These are phyloP conservation scores for Leucocoprinus leucothites DNA, from an alignment of 768 basidiomycete species.

Conservation along the genomic window DNA sequence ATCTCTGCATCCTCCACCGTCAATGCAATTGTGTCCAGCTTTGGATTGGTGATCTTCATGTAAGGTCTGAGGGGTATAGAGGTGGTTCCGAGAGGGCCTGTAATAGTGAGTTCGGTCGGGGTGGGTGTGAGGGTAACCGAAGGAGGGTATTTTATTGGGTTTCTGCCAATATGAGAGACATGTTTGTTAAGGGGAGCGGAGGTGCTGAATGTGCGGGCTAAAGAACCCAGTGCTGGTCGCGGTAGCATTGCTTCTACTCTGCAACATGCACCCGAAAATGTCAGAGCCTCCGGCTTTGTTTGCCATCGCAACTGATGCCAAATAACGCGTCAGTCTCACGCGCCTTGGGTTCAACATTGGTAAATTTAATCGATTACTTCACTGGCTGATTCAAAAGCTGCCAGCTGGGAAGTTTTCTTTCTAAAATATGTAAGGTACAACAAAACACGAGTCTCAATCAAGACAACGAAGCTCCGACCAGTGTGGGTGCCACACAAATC, in stretches of 20 bases:
- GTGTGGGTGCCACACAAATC: slow-evolving; percentile 72
- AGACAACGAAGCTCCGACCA: slow-evolving; percentile 91
- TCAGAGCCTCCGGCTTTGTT: slow-evolving; percentile 14
- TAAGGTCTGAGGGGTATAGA: slow-evolving; percentile 44
- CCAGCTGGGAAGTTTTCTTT: too few species aligned
- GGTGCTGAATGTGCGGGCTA: slow-evolving; percentile 45
- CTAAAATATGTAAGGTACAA: too few species aligned
- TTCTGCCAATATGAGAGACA: slow-evolving; percentile 65
- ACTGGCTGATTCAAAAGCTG: too few species aligned
- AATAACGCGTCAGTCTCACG: slow-evolving; percentile 14
- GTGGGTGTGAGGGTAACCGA: slow-evolving; percentile 40
- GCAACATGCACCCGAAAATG: neutral
- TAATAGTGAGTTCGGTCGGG: slow-evolving; percentile 36
- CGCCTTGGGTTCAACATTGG: too few species aligned
- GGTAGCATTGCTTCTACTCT: slow-evolving; percentile 27
- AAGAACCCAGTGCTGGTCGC: slow-evolving; percentile 30
- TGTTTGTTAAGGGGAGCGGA: slow-evolving; percentile 45
- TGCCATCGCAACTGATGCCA: slow-evolving; percentile 5
- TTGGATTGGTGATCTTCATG: slow-evolving; percentile 41
- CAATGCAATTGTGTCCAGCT: slow-evolving; percentile 37
- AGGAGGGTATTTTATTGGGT: slow-evolving; percentile 48
- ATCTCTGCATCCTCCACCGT: slow-evolving; percentile 62
- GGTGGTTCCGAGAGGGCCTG: slow-evolving; percentile 45
- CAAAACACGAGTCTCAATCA: slow-evolving; percentile 30
- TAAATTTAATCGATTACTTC: too few species aligned